Base-by-base conservation (phyloP, 2,329 filamentous ascomycete species). In the Arthrobotrys sinensis region DNA sequence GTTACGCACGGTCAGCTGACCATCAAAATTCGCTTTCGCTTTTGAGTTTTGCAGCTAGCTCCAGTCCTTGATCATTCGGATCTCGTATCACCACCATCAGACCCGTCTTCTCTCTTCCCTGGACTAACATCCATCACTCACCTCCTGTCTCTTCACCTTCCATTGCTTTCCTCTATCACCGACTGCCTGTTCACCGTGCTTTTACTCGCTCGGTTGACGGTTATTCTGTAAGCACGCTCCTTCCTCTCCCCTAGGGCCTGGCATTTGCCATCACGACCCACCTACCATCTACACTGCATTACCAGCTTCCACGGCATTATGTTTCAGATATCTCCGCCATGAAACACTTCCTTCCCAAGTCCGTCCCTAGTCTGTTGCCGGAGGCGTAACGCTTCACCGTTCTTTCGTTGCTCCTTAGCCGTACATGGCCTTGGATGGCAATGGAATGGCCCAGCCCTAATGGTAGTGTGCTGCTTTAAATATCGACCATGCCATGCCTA, bases 1-100 rank as follows among this genome's bases (percentile, higher is more conserved):
- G 73, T 66, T 66, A 77, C 66, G 73, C 73, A 71, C 55, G 60
- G 66, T 77, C 73, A 77, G 73, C 73, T 77, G 73, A 77, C 67
- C 57, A 10, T 66, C 66, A 55, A 77, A 71, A 60, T 46, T 53
- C 28, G 40, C 24, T 48, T 57, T 69, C 36, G 36, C 50, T 68
- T 70, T 66, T 77, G 36, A 57, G 66, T 77, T 77, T 65, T 62
- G 52, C 65, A 19, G 4, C 40, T 48, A 36, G 32, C 34, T n/a
- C 24, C 40, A 36, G 36, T 45, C 43, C 53, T 46, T 77, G 57
- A 40, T 76, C 46, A 21, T 24, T 68, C 53, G 45, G 63, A 63
- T 64, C 64, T 57, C 48, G 53, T 77, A 70, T 70, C 55, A 64
- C 46, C 19, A 48, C 24, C 62, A 46, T 45, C 52, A 46, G 34